phyloP scores from a whole-genome alignment of 2,329 filamentous ascomycete genomes.

The Mycocentrospora acerina region DNA sequence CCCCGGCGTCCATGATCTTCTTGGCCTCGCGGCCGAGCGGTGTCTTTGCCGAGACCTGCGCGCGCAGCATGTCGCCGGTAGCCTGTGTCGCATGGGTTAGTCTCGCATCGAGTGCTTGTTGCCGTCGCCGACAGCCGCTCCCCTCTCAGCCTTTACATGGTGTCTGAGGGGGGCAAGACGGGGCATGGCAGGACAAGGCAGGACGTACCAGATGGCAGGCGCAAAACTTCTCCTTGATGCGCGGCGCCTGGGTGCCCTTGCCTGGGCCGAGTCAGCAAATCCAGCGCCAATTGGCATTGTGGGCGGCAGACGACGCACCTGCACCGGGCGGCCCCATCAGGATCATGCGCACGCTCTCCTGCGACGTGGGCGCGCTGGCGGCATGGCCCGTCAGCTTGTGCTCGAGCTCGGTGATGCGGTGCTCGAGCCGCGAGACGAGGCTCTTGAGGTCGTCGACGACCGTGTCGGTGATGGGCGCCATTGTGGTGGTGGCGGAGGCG shows the following conservation, averaged over 20 bases:
- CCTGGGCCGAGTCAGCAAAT: constrained; percentile 57
- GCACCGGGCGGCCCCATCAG: constrained; percentile 96
- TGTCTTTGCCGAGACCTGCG: constrained; percentile 97
- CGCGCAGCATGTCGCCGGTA: constrained; percentile 98
- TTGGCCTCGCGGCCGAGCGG: constrained; percentile 91
- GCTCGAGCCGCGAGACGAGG: constrained; percentile 80
- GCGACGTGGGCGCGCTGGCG: constrained; percentile 40
- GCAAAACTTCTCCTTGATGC: constrained; percentile 96
- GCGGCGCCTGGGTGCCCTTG: constrained; percentile 97
- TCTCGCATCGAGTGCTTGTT: too few relatives aligned
- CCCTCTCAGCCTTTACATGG: too few relatives aligned
- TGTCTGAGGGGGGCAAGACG: too few relatives aligned
- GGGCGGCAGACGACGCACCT: constrained; percentile 61
- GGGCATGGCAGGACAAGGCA: too few relatives aligned
- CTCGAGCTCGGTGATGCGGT: constrained; percentile 84
- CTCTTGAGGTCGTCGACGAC: constrained; percentile 78
- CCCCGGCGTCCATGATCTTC: constrained; percentile 99
- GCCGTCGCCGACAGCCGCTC: too few relatives aligned
- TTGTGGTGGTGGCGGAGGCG: too few relatives aligned
- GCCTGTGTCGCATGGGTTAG: constrained; percentile 64
- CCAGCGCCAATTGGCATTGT: neutral
- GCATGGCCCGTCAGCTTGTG: constrained; percentile 57
- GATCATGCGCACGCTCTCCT: constrained; percentile 85
- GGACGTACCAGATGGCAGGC: constrained; percentile 88
- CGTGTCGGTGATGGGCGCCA: constrained; percentile 86